Evolutionary conservation across 2,329 filamentous ascomycete species (phyloP).

Genomic region (Emmonsia crescens): DNA sequence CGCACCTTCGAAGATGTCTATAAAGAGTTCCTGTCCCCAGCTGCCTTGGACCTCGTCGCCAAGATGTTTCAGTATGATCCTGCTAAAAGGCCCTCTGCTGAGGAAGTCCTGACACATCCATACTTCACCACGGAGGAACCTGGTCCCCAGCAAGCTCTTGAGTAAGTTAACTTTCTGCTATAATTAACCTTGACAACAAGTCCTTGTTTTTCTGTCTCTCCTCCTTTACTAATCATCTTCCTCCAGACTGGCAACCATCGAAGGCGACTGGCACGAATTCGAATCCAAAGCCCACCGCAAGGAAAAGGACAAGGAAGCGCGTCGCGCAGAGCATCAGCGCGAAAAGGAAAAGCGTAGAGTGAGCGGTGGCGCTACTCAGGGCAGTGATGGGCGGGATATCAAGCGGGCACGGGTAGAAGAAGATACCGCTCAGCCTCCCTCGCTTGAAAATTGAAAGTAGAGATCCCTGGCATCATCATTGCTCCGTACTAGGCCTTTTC

Average conservation of each 20-base stretch:
- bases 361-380: slow-evolving; percentile 20
- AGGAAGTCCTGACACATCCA: slow-evolving; percentile 70
- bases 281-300: slow-evolving; percentile 91
- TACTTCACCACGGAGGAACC: slow-evolving; percentile 85
- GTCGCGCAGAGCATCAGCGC: slow-evolving; percentile 33
- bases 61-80: slow-evolving; percentile 89
- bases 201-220: not conserved
- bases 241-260: slow-evolving; percentile 59
- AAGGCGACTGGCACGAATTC: slow-evolving; percentile 98
- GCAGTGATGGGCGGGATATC: slow-evolving; percentile 28
- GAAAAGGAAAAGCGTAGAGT: slow-evolving; percentile 42
- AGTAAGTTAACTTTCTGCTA: slow-evolving; percentile 47
- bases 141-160: slow-evolving; percentile 61
- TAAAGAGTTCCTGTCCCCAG: slow-evolving; percentile 61
- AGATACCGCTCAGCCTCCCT: slow-evolving; percentile 6
- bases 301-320: slow-evolving; percentile 59
- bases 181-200: not conserved
- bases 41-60: slow-evolving; percentile 70
- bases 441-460: slow-evolving; percentile 1
- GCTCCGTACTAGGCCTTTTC: not conserved
- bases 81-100: slow-evolving; percentile 66
- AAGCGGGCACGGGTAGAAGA: slow-evolving; percentile 29
- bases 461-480: not conserved
- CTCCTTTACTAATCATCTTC: slow-evolving; percentile 4
- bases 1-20: slow-evolving; percentile 78